A percentile compares a stretch with the other conserved stretches of the same genome.
phyloP scores from a whole-genome alignment of 352 stramenopile species.

The Globisporangium uncinulatum region DNA sequence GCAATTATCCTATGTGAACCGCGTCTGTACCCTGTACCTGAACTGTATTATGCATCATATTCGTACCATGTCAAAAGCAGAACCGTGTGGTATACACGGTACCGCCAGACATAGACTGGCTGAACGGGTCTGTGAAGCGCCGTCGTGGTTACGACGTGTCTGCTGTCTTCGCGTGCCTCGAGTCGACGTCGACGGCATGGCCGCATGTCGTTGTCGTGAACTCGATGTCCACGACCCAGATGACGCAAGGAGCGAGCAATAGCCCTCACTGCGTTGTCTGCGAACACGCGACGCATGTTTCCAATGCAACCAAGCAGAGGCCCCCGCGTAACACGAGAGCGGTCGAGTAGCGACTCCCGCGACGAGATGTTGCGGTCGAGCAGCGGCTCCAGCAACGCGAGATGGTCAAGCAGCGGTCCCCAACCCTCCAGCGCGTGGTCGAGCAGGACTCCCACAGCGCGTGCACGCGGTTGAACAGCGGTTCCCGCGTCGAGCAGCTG shows the following conservation, averaged over 20 bases:
- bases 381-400: not conserved
- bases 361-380: not conserved
- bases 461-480: too few relatives aligned
- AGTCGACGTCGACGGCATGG: not conserved
- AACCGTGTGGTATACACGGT: too few relatives aligned
- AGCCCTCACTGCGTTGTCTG: not conserved
- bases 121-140: conserved; percentile 6
- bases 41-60: too few relatives aligned
- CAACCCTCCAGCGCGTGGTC: too few relatives aligned
- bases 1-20: too few relatives aligned
- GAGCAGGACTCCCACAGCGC: too few relatives aligned
- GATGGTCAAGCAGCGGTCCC: too few relatives aligned
- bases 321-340: not conserved
- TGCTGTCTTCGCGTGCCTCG: conserved; percentile 1
- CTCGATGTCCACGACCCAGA: conserved; percentile 1
- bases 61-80: too few relatives aligned
- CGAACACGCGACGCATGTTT: not conserved
- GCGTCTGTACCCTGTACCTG: too few relatives aligned
- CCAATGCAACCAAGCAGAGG: not conserved
- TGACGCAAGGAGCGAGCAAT: not conserved
- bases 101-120: conserved; percentile 3
- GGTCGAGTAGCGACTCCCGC: conserved; percentile 12
- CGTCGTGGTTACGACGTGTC: conserved; percentile 10
- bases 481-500: too few relatives aligned
- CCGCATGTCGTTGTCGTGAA: conserved; percentile 16